These are phyloP conservation scores for Cyclanthera cordifolia DNA, from an alignment of 306 rosid genomes.

Conservation along the genomic window DNA sequence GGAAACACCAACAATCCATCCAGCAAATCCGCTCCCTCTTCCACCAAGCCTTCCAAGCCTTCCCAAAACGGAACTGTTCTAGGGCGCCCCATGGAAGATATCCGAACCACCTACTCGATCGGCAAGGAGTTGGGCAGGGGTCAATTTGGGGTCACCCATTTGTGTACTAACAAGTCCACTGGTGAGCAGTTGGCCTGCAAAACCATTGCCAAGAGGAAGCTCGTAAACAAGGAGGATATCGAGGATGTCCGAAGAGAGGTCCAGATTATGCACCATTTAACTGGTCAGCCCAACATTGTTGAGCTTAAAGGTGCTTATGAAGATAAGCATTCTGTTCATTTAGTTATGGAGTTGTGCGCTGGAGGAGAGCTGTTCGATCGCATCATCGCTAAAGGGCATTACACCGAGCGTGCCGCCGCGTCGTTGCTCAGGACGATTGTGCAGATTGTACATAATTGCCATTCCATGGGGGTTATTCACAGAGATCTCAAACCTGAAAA, in stretches of 20 bases:
- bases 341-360: constrained; percentile 91
- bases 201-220: constrained; percentile 84
- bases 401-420: constrained; percentile 89
- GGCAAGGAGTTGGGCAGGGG: constrained; percentile 94
- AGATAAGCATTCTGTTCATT: constrained; percentile 77
- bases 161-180: constrained; percentile 55
- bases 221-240: constrained; percentile 61
- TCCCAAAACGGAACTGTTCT: constrained; percentile 48
- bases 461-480: constrained; percentile 93
- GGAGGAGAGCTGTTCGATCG: constrained; percentile 94
- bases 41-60: constrained; percentile 24
- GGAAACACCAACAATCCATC: neutral
- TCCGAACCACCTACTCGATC: constrained; percentile 34
- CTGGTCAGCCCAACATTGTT: constrained; percentile 74
- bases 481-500: constrained; percentile 98
- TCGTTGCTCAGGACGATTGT: constrained; percentile 70
- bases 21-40: constrained; percentile 16
- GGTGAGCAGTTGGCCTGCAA: constrained; percentile 86
- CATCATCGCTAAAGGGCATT: constrained; percentile 87
- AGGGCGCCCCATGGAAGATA: constrained; percentile 86
- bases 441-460: constrained; percentile 82
- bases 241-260: constrained; percentile 94
- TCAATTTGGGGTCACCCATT: constrained; percentile 80
- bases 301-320: constrained; percentile 83
- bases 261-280: constrained; percentile 85